A percentile compares a stretch with the other conserved stretches of the same genome.
phyloP scores from a whole-genome alignment of 371 early-diverging fungal genomes.

The Mortierella sp. region DNA sequence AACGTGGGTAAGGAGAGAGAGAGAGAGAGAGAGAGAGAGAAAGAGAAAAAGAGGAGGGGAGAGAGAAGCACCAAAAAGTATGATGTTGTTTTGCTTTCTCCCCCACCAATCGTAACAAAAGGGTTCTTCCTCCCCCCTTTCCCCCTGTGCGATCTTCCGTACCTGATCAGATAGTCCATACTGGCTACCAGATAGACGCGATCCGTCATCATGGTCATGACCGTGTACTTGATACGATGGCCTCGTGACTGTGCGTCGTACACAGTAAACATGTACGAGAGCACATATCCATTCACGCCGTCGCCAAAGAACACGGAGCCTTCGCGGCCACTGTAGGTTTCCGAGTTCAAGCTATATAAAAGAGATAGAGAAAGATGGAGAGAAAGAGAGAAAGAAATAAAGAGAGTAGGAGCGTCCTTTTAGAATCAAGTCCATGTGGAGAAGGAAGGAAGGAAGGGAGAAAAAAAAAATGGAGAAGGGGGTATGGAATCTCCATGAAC shows the following conservation, averaged over 20 bases:
- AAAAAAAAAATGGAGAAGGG: no score
- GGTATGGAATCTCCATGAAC: no score
- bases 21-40: background rate
- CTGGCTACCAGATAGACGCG: slow-evolving; percentile 73
- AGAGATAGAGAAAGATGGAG: background rate
- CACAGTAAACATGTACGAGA: slow-evolving; percentile 79
- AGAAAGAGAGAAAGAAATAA: background rate
- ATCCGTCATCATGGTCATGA: slow-evolving; percentile 78
- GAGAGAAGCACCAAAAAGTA: no score
- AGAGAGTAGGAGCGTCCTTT: background rate
- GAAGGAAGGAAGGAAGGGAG: background rate
- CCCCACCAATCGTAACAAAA: background rate
- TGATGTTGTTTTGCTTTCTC: no score
- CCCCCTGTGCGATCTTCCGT: background rate
- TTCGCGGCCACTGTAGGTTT: slow-evolving; percentile 76
- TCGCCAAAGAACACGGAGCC: slow-evolving; percentile 82
- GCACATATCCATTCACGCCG: slow-evolving; percentile 75
- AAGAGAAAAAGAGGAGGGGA: no score
- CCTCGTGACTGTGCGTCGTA: slow-evolving; percentile 78
- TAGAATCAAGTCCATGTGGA: no score
- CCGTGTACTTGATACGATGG: slow-evolving; percentile 70
- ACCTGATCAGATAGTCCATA: slow-evolving; percentile 78
- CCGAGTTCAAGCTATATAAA: slow-evolving; percentile 67
- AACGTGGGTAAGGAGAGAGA: background rate
- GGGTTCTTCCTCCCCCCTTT: background rate